phyloP scores from a whole-genome alignment of 176 grass and related monocot genomes.

The Musa troglodytarum region DNA sequence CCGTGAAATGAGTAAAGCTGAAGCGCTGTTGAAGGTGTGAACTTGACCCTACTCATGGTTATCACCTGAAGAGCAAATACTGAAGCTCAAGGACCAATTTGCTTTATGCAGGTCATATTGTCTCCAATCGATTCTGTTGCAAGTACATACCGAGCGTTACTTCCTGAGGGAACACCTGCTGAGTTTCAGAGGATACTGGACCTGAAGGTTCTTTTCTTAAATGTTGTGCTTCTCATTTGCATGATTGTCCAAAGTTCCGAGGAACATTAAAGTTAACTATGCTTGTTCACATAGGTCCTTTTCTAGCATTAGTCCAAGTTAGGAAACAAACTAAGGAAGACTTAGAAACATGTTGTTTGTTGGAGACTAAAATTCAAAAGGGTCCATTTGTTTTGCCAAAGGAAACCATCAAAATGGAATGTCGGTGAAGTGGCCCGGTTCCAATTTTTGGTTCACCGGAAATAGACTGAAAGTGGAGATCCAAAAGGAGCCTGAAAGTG shows the following conservation, averaged over 20 bases:
- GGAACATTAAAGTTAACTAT: neutral
- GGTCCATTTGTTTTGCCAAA: too few relatives aligned
- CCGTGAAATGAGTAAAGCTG: conserved; percentile 99
- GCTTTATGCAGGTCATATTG: conserved; percentile 72
- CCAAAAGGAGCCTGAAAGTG: too few relatives aligned
- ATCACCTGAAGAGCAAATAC: neutral
- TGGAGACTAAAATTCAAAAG: neutral
- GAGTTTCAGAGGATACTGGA: conserved; percentile 98
- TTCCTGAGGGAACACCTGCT: conserved; percentile 75
- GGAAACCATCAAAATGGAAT: too few relatives aligned
- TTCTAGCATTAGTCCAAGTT: too few relatives aligned
- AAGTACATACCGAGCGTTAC: conserved; percentile 83
- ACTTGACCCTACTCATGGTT: neutral
- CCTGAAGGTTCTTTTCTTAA: conserved; percentile 54
- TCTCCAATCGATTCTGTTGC: conserved; percentile 94
- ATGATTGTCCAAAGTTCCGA: neutral
- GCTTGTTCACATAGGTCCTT: too few relatives aligned
- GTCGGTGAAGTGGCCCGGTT: too few relatives aligned
- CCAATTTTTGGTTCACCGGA: too few relatives aligned
- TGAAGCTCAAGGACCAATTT: neutral
- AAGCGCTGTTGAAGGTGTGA: conserved; percentile 96
- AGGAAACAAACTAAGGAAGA: too few relatives aligned
- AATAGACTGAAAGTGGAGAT: too few relatives aligned
- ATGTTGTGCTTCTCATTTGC: neutral
- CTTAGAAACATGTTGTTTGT: neutral